These are phyloP conservation scores for Fusarium veterinarium DNA, from an alignment of 2,329 filamentous ascomycete species.

Conservation along the genomic window DNA sequence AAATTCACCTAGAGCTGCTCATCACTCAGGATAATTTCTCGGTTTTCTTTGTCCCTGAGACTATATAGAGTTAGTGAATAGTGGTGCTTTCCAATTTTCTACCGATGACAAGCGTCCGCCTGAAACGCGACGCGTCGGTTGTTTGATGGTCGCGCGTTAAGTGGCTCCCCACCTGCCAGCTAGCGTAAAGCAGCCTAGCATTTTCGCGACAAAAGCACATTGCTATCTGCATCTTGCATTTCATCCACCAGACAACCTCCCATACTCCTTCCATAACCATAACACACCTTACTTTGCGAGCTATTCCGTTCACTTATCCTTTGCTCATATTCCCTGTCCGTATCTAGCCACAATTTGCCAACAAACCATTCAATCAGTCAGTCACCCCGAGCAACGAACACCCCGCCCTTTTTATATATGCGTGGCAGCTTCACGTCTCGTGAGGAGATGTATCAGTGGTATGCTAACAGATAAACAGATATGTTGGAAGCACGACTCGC, in stretches of 20 bases:
- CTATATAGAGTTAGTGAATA: not conserved
- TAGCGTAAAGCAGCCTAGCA: conserved; percentile 31
- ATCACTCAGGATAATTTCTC: not conserved
- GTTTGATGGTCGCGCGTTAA: conserved; percentile 26
- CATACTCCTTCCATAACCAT: not conserved
- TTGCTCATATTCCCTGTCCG: not conserved
- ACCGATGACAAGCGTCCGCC: not conserved
- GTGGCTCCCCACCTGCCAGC: conserved; percentile 24
- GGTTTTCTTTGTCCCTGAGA: not conserved
- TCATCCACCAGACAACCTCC: conserved; percentile 28
- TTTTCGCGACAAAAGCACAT: conserved; percentile 29
- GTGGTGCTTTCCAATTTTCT: not conserved
- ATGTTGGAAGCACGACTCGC: conserved; percentile 98
- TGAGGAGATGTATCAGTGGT: not conserved
- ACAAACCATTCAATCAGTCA: conserved; percentile 18
- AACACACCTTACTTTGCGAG: not conserved
- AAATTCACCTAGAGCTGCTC: not conserved
- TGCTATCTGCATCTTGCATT: conserved; percentile 18
- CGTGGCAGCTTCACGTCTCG: conserved; percentile 26
- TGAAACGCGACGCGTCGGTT: conserved; percentile 26
- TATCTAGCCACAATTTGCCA: not conserved
- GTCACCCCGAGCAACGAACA: conserved; percentile 29
- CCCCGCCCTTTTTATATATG: conserved; percentile 25
- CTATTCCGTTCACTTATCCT: not conserved
- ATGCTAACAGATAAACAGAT: conserved; percentile 50